phyloP scores from a whole-genome alignment of 495 filamentous ascomycete species.

The Penicillium pancosmium region DNA sequence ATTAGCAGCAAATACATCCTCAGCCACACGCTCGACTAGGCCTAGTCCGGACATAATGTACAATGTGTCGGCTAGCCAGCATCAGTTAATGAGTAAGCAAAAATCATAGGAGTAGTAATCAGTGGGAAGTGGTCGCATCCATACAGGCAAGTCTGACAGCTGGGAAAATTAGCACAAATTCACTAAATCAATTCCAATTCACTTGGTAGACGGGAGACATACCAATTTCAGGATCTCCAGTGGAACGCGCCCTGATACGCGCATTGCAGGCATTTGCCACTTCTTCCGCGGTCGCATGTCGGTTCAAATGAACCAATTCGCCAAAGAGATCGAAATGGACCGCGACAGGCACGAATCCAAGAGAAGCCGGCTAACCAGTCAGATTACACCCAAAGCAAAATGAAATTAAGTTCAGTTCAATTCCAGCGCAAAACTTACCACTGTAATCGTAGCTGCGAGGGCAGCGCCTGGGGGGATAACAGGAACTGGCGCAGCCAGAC shows the following conservation, averaged over 20 bases:
- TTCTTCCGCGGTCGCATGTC: slow-evolving; percentile 28
- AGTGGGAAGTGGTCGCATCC: slow-evolving; percentile 14
- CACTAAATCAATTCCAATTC: no score
- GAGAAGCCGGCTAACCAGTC: slow-evolving; percentile 28
- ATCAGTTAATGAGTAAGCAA: neutral
- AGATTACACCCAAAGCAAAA: neutral
- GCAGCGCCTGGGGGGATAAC: slow-evolving; percentile 26
- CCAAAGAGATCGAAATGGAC: slow-evolving; percentile 39
- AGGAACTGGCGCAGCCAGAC: slow-evolving; percentile 16
- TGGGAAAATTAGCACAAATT: slow-evolving; percentile 6
- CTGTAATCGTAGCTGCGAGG: slow-evolving; percentile 32
- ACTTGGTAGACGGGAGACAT: neutral
- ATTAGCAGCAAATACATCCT: slow-evolving; percentile 34
- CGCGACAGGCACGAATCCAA: slow-evolving; percentile 43
- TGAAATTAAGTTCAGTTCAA: neutral
- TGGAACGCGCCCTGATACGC: slow-evolving; percentile 5
- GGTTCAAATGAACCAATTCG: slow-evolving; percentile 24
- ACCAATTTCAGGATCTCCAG: slow-evolving; percentile 24
- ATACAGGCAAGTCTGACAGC: slow-evolving; percentile 30
- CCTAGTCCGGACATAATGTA: slow-evolving; percentile 41
- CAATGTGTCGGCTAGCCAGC: slow-evolving; percentile 35
- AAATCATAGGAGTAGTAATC: neutral
- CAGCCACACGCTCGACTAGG: slow-evolving; percentile 32
- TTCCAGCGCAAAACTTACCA: slow-evolving; percentile 21
- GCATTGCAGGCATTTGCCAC: slow-evolving; percentile 28